Evolutionary conservation across 768 basidiomycete species (phyloP), one percentile per base, ranked within the genome.

Genomic region (Fomitopsis serialis): DNA sequence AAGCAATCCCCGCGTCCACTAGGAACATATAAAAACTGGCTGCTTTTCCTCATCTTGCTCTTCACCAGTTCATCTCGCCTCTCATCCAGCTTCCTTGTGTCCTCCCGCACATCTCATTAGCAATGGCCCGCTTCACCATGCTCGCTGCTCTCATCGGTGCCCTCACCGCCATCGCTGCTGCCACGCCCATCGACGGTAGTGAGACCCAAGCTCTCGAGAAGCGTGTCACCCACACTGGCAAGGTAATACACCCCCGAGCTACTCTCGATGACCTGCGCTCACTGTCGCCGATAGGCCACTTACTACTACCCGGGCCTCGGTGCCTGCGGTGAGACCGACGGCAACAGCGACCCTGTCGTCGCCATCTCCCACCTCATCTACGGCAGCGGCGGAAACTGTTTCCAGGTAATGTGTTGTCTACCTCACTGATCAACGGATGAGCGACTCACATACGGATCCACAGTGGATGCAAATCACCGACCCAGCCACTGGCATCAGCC

Each of bases 241-340:
- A 72, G 58, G 87, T 88, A 65, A 57, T 79, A 46, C 13, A 42
- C 58, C 56, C 9, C 22, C 25, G 29, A 32, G 27, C 45, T 32
- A 11, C 29, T 32, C 29, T 6, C 5, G 29, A 6, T 50, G 34
- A 15, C 27, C 47, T 8, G 12, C 23, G 5, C 23, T 12, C 4
- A 29, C 32, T 13, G 15, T 21, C 23, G 11, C 56, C 56, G 22
- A 54, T 42, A 25, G 27, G 23, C 21, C 22, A 52, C 42, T 42
- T 52, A 45, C 87, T 86, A 85, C 79, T 42, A 89, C 87, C 29
- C 35, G 88, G 78, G 78, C 88, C 78, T 63, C 55, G 81, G 37
- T 40, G 85, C 86, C 67, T 90, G 87, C 62, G 85, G 86, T 24
- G 58, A 74, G 32, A 52, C 40, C 48, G 78, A 86, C 63, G 65